Base-by-base conservation (phyloP, 805 yeast genomes). In the Candida morakotiae region DNA sequence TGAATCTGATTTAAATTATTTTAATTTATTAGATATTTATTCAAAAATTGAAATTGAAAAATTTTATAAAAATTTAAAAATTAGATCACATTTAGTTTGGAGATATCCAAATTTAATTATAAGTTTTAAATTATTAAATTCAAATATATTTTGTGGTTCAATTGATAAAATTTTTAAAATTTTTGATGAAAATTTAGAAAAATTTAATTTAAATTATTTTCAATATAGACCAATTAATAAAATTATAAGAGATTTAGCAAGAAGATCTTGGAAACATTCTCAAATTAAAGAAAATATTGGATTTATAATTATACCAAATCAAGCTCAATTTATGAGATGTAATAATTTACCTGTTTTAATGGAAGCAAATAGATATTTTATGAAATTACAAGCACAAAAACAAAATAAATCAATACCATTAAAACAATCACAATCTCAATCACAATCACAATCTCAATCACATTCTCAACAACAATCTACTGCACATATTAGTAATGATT, bases 81-180 rank as follows among this genome's bases (percentile, higher is more conserved):
- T 91, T 36, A 77, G 98, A 62, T 82, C 93, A 31, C 93, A 89
- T 46, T 71, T 93, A 77, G 68, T 84, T 25, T 93, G 98, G 98
- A 77, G 83, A 56, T 79, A 80, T 56, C 95, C 97, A 28, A 76
- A 79, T 43, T 65, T 87, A 3, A 73, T 78, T 13, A 86, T 88
- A 6, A 84, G 96, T 13, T 80, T 89, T 4, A 80, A 78, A 43
- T 62, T 88, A 40, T 67, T 87, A 41, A 83, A 87, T 52, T 73
- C 95, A 7, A 77, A 80, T 37, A 83, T 93, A 19, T 67, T 64
- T 39, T 65, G 67, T 43, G 71, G 70, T 2, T 51, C 62, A 18
- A 39, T 47, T n/a, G 63, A 65, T 9, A 69, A 74, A 31, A 73
- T 83, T 6, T 60, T 79, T 23, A 62, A 67, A 7, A 64, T 83